These are phyloP conservation scores for Lanmaoa rubissima DNA, from an alignment of 768 basidiomycete genomes.

Conservation along the genomic window DNA sequence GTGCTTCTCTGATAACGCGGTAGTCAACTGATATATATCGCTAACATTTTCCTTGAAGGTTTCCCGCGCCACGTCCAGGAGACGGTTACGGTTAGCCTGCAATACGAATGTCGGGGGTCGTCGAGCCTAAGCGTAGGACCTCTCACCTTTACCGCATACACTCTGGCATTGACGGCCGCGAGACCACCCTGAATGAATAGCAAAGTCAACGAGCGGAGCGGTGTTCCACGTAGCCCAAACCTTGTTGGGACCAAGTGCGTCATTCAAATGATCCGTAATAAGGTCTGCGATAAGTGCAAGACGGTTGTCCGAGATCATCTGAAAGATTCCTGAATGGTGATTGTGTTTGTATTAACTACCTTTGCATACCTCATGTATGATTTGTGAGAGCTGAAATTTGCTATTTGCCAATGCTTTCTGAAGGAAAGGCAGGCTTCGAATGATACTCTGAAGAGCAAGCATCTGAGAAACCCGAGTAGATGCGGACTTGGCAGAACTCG, in stretches of 20 bases:
- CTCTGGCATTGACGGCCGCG: slow-evolving; percentile 70
- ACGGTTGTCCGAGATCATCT: slow-evolving; percentile 79
- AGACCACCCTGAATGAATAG: slow-evolving; percentile 55
- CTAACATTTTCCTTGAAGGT: slow-evolving; percentile 92
- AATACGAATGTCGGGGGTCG: neutral
- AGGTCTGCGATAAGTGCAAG: slow-evolving; percentile 59
- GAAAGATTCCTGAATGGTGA: neutral
- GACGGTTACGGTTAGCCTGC: slow-evolving; percentile 72
- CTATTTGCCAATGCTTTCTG: slow-evolving; percentile 59
- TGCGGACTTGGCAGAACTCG: slow-evolving; percentile 58
- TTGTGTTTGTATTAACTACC: neutral
- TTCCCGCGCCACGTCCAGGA: slow-evolving; percentile 93
- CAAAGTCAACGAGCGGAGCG: neutral
- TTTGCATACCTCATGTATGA: slow-evolving; percentile 54
- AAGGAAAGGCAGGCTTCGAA: slow-evolving; percentile 64
- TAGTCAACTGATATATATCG: slow-evolving; percentile 76
- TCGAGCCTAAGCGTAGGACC: neutral
- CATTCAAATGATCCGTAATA: slow-evolving; percentile 68
- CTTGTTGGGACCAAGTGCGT: slow-evolving; percentile 60
- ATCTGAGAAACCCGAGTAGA: slow-evolving; percentile 73
- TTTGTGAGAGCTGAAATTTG: slow-evolving; percentile 56
- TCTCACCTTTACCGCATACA: slow-evolving; percentile 82
- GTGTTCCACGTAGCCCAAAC: slow-evolving; percentile 33
- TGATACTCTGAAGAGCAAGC: slow-evolving; percentile 71
- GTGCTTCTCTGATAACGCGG: slow-evolving; percentile 57